Conservation (phyloP, 2,329 filamentous ascomycete genomes). For the Blastomyces emzantsi region DNA sequence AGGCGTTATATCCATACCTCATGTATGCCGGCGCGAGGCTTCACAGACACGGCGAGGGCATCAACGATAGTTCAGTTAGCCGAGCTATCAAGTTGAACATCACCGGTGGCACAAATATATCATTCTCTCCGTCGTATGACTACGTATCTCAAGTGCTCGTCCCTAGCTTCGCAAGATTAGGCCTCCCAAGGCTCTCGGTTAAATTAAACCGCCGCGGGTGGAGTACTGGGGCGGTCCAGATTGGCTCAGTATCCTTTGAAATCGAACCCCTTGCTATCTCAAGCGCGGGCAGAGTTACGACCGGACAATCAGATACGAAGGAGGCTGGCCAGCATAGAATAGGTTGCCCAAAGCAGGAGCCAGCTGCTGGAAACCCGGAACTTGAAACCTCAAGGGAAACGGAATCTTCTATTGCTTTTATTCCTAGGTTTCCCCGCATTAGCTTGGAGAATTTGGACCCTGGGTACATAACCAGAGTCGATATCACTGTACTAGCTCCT, state of each 20-base stretch:
- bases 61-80: constrained; percentile 6
- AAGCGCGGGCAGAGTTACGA: background rate
- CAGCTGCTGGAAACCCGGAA: background rate
- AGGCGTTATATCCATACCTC: constrained; percentile 51
- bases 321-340: background rate
- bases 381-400: background rate
- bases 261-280: constrained; percentile 35
- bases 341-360: constrained; percentile 3
- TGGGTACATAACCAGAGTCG: constrained; percentile 28
- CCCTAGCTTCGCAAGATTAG: constrained; percentile 44
- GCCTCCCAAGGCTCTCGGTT: constrained; percentile 40
- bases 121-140: constrained; percentile 47
- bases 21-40: constrained; percentile 34
- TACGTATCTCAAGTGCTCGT: constrained; percentile 49
- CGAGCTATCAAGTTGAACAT: constrained; percentile 36
- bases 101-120: constrained; percentile 51
- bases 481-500: constrained; percentile 34
- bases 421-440: constrained; percentile 26
- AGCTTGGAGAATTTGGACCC: constrained; percentile 24
- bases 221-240: constrained; percentile 37
- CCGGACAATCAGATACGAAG: background rate
- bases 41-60: constrained; percentile 6
- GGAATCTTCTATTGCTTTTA: background rate
- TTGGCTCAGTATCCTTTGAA: constrained; percentile 44
- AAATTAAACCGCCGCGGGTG: constrained; percentile 45